Evolutionary conservation across 371 early-diverging fungal species (phyloP).

Genomic region (Umbelopsis sp.): DNA sequence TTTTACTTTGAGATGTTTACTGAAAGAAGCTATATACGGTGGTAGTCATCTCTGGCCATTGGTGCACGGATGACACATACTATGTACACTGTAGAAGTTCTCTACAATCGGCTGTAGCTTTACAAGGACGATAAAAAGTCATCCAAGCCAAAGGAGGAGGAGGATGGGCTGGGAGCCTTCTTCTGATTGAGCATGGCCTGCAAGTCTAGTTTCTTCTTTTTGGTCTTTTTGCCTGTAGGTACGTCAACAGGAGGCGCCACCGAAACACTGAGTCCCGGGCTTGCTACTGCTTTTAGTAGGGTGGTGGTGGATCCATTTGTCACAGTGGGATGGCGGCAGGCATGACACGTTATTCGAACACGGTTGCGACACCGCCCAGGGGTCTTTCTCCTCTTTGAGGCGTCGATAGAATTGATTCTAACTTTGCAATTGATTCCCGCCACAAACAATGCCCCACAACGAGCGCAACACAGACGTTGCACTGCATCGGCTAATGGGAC

Average conservation of each 20-base stretch:
- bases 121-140: constrained; percentile 45
- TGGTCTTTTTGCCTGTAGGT: constrained; percentile 34
- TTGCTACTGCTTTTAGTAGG: constrained; percentile 5
- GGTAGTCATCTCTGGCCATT: too few relatives aligned
- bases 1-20: too few relatives aligned
- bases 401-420: not conserved
- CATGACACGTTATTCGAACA: constrained; percentile 26
- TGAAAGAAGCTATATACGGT: too few relatives aligned
- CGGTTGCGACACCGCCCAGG: constrained; percentile 8
- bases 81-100: too few relatives aligned
- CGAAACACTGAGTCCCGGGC: not conserved
- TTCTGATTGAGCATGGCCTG: constrained; percentile 35
- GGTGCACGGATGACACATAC: too few relatives aligned
- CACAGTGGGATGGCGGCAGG: constrained; percentile 25
- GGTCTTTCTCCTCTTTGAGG: constrained; percentile 6
- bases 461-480: constrained; percentile 31
- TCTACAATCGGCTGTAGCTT: not conserved
- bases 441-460: constrained; percentile 42
- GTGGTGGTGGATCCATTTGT: constrained; percentile 26
- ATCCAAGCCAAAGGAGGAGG: constrained; percentile 25
- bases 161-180: constrained; percentile 1
- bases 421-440: constrained; percentile 36
- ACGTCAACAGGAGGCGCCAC: not conserved
- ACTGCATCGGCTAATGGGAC: constrained; percentile 28
- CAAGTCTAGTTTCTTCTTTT: constrained; percentile 48